Percentiles rank a stretch among this genome's conserved stretches.
Conservation (phyloP, 2,329 filamentous ascomycete species). For the Proliferodiscus dingleyae region DNA sequence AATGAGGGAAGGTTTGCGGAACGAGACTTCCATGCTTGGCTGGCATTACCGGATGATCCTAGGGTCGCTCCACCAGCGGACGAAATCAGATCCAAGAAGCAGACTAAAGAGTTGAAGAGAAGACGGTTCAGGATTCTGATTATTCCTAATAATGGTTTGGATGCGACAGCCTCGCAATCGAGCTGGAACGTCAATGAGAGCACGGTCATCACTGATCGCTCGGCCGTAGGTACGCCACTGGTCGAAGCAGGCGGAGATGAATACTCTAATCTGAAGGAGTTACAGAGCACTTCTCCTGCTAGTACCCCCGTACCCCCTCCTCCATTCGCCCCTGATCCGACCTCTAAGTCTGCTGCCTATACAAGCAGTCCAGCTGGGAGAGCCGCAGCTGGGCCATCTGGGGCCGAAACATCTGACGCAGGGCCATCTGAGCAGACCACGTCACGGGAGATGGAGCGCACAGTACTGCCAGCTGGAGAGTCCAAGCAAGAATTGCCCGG, state of each 20-base stretch:
- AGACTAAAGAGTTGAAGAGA: too few relatives aligned
- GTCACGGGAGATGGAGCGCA: neutral
- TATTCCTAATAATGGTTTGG: slow-evolving; percentile 2
- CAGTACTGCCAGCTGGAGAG: neutral
- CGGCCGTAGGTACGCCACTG: neutral
- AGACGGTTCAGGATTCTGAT: slow-evolving; percentile 5
- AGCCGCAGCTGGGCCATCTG: neutral
- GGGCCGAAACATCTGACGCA: neutral
- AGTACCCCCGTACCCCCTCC: neutral
- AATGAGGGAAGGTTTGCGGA: slow-evolving; percentile 16
- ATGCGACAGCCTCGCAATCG: neutral
- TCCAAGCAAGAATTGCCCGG: neutral
- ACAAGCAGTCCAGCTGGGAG: neutral
- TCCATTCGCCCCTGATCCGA: neutral
- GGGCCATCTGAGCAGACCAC: neutral
- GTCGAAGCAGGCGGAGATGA: neutral
- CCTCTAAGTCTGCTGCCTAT: neutral
- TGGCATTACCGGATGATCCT: slow-evolving; percentile 18
- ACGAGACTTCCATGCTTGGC: slow-evolving; percentile 23
- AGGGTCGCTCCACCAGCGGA: slow-evolving; percentile 8
- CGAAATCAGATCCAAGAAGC: slow-evolving; percentile 1
- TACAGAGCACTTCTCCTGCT: neutral
- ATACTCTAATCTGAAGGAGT: neutral
- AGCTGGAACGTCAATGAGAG: neutral
- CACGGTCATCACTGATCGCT: too few relatives aligned